Conservation (phyloP, 495 filamentous ascomycete genomes). For the Penicillium turbatum region DNA sequence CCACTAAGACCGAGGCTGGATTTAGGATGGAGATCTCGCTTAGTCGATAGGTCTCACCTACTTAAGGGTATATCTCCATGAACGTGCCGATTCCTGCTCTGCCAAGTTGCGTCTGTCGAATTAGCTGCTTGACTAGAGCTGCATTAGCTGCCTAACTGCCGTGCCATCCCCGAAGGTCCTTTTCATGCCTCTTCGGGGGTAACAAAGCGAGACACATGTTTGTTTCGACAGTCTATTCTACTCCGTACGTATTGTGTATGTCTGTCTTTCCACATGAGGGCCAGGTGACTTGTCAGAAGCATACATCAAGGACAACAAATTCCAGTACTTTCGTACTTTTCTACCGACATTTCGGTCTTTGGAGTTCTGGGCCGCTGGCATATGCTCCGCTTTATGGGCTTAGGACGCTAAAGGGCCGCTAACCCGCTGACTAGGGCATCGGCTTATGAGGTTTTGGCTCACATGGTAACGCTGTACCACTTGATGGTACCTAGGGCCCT, state of each 20-base stretch:
- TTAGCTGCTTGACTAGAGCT: neutral
- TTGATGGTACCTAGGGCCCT: neutral
- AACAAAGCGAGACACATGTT: neutral
- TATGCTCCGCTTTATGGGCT: slow-evolving; percentile 7
- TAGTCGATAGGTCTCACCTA: slow-evolving; percentile 3
- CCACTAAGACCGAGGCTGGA: neutral
- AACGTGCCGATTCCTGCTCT: neutral
- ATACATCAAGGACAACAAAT: neutral
- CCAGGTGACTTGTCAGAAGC: slow-evolving; percentile 4
- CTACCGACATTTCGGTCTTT: neutral
- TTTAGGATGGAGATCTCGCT: neutral
- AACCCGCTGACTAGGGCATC: neutral
- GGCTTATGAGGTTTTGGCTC: neutral
- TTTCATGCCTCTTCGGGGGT: neutral
- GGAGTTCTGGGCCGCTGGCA: slow-evolving; percentile 4
- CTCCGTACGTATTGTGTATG: neutral
- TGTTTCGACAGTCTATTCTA: neutral
- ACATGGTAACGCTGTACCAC: neutral
- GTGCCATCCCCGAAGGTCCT: neutral
- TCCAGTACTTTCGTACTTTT: neutral
- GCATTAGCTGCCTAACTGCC: slow-evolving; percentile 1
- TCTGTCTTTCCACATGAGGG: neutral
- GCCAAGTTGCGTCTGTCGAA: neutral
- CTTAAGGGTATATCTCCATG: neutral
- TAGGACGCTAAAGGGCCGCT: slow-evolving; percentile 4